phyloP scores from a whole-genome alignment of 2,329 filamentous ascomycete species.

The Fusarium austroafricanum region DNA sequence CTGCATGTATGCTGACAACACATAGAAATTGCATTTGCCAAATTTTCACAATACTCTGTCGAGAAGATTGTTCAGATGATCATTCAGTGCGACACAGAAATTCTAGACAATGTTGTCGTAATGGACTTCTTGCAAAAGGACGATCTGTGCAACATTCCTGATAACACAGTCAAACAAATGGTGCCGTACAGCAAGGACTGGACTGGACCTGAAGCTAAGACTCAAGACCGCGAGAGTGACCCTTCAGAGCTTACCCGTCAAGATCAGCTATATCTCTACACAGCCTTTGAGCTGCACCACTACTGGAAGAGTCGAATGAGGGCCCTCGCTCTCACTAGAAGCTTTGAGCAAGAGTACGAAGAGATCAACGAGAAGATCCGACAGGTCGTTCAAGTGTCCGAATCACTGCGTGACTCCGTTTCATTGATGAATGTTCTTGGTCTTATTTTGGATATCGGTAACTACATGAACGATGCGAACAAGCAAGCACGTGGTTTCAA shows the following conservation, averaged over 20 bases:
- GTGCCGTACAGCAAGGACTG: conserved; percentile 96
- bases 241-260: conserved; percentile 89
- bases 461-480: conserved; percentile 99
- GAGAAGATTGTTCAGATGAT: conserved; percentile 93
- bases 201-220: conserved; percentile 86
- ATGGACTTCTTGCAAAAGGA: conserved; percentile 98
- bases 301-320: conserved; percentile 99
- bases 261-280: conserved; percentile 94
- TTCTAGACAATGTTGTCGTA: conserved; percentile 88
- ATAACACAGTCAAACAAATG: conserved; percentile 91
- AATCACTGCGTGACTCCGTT: conserved; percentile 90
- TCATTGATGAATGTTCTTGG: conserved; percentile 96
- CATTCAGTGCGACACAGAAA: conserved; percentile 91
- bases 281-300: conserved; percentile 92
- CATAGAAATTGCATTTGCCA: conserved; percentile 87
- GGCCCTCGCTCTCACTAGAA: conserved; percentile 85
- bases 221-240: conserved; percentile 84
- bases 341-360: conserved; percentile 89
- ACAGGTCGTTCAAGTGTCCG: conserved; percentile 87
- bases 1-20: conserved; percentile 47
- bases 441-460: conserved; percentile 96
- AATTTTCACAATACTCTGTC: conserved; percentile 85
- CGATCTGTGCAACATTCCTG: conserved; percentile 90
- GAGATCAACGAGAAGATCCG: conserved; percentile 87
- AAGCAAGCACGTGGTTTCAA: conserved; percentile 99